Conservation (phyloP, 2,329 filamentous ascomycete species). For the Neoascochyta sp. region DNA sequence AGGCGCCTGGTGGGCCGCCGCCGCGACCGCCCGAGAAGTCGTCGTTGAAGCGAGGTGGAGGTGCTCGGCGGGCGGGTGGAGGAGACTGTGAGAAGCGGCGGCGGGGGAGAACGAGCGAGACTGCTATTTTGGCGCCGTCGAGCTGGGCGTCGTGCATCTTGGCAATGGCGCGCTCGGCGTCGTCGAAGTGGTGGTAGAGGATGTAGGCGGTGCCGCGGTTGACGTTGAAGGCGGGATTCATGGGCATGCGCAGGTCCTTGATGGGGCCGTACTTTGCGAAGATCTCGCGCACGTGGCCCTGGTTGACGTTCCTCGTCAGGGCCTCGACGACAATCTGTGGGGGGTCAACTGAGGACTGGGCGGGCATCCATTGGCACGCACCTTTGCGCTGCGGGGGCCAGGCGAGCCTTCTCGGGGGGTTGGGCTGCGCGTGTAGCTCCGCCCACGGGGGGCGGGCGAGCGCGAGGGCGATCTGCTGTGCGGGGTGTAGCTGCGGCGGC, state of each 20-base stretch:
- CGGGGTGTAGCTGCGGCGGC: slow-evolving; percentile 31
- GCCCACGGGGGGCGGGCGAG: slow-evolving; percentile 25
- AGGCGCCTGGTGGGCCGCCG: slow-evolving; percentile 37
- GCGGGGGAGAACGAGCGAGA: slow-evolving; percentile 82
- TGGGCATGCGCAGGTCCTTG: slow-evolving; percentile 80
- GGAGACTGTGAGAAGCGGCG: slow-evolving; percentile 79
- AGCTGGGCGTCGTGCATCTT: slow-evolving; percentile 98
- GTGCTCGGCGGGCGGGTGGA: slow-evolving; percentile 62
- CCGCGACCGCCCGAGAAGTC: slow-evolving; percentile 15
- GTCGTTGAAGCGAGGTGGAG: slow-evolving; percentile 29
- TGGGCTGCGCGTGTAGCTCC: slow-evolving; percentile 35
- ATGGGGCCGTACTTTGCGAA: slow-evolving; percentile 87
- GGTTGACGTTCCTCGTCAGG: slow-evolving; percentile 90
- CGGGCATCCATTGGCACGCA: slow-evolving; percentile 7
- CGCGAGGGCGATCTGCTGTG: slow-evolving; percentile 25
- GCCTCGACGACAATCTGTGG: slow-evolving; percentile 88
- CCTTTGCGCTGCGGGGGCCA: slow-evolving; percentile 40
- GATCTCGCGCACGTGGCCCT: slow-evolving; percentile 83
- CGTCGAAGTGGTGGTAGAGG: slow-evolving; percentile 69
- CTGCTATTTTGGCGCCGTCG: slow-evolving; percentile 76
- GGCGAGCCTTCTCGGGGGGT: slow-evolving; percentile 33
- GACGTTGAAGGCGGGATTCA: slow-evolving; percentile 79
- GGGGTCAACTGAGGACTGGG: slow-evolving; percentile 5
- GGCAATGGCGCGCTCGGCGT: slow-evolving; percentile 83
- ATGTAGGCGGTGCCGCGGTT: slow-evolving; percentile 95